phyloP scores from a whole-genome alignment of 805 yeast genomes.

The Lipomyces sp. region DNA sequence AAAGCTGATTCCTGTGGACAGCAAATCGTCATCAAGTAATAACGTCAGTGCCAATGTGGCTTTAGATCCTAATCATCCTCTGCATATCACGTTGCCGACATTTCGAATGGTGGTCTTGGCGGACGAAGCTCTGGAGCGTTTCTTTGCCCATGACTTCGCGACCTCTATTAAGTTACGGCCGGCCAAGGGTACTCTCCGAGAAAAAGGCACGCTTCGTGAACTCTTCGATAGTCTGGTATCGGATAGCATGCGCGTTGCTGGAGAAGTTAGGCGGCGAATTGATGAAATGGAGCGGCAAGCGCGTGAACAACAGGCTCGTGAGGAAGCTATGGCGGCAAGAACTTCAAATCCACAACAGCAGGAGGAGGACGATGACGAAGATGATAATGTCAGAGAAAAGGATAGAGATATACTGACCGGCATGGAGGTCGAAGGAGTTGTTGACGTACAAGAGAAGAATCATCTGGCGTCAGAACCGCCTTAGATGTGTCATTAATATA shows the following conservation, averaged over 20 bases:
- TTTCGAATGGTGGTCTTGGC: conserved; percentile 94
- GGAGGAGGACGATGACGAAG: conserved; percentile 37
- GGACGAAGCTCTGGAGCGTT: conserved; percentile 87
- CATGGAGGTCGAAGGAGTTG: conserved; percentile 54
- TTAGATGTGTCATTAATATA: not conserved
- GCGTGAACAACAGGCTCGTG: conserved; percentile 39
- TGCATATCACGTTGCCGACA: conserved; percentile 76
- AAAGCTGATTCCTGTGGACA: conserved; percentile 39
- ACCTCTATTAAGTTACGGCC: conserved; percentile 38
- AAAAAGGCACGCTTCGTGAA: conserved; percentile 59
- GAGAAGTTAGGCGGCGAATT: conserved; percentile 84
- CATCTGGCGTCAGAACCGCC: not conserved
- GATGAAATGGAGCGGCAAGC: conserved; percentile 54
- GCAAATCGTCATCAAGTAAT: conserved; percentile 19
- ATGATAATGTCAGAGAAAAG: conserved; percentile 46
- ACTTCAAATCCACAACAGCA: conserved; percentile 27
- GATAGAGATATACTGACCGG: conserved; percentile 58
- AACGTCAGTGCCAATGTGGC: conserved; percentile 74
- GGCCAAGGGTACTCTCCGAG: conserved; percentile 22
- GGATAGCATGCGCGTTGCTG: conserved; percentile 91
- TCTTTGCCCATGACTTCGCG: conserved; percentile 59
- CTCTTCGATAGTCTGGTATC: conserved; percentile 90
- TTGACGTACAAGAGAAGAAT: conserved; percentile 40
- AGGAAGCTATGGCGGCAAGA: conserved; percentile 39
- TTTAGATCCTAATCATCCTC: conserved; percentile 77